Evolutionary conservation across 495 filamentous ascomycete species (phyloP).

Genomic region (Hypoxylon subgilvum): DNA sequence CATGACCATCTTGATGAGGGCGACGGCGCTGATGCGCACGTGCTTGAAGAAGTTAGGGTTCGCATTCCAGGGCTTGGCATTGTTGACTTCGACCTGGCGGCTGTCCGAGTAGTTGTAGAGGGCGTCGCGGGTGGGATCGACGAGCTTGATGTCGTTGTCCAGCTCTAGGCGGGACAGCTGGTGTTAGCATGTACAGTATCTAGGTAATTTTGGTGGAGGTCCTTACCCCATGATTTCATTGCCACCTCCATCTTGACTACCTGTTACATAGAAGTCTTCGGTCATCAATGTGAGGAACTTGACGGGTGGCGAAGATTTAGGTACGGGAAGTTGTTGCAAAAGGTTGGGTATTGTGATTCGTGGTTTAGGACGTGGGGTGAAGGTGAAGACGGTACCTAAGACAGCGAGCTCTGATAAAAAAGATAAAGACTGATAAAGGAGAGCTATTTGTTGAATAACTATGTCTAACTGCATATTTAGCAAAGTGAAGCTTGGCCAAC

Average conservation of each 20-base stretch:
- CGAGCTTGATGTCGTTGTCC: conserved; percentile 81
- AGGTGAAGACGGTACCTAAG: too few relatives aligned
- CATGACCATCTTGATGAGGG: conserved; percentile 99
- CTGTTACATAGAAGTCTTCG: background rate
- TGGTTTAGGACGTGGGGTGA: conserved; percentile 29
- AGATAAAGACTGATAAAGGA: conserved; percentile 13
- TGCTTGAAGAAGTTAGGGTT: conserved; percentile 90
- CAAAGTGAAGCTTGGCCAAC: too few relatives aligned
- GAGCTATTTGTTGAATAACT: conserved; percentile 8
- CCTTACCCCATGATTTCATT: conserved; percentile 66
- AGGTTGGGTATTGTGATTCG: background rate
- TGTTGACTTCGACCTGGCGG: conserved; percentile 65
- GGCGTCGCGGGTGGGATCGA: conserved; percentile 84
- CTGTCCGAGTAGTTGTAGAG: conserved; percentile 81
- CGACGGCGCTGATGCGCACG: conserved; percentile 90
- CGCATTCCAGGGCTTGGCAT: conserved; percentile 76
- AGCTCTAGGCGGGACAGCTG: conserved; percentile 67
- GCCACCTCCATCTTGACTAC: conserved; percentile 58
- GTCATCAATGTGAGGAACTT: background rate
- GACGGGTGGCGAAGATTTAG: too few relatives aligned
- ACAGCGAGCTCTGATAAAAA: too few relatives aligned
- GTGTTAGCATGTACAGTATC: conserved; percentile 10
- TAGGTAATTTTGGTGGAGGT: background rate
- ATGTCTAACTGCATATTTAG: conserved; percentile 1
- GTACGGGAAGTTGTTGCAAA: conserved; percentile 7